Percentiles rank a stretch among this genome's conserved stretches.
These are phyloP conservation scores for Hortaea werneckii DNA, from an alignment of 2,329 filamentous ascomycete genomes.

Conservation along the genomic window DNA sequence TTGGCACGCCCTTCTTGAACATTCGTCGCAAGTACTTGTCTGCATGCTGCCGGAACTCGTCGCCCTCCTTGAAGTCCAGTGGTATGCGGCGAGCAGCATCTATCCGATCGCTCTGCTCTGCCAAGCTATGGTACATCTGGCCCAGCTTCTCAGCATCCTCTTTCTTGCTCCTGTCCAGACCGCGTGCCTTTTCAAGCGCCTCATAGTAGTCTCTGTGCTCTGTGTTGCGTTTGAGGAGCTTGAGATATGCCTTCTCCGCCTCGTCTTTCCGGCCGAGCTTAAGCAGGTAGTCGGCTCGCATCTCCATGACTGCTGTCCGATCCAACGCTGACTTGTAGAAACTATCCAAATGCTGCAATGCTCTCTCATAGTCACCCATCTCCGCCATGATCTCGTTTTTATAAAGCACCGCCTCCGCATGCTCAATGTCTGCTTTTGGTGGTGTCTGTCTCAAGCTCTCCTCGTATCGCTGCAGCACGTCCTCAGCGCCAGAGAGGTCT, in stretches of 20 bases:
- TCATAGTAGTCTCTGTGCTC: slow-evolving; percentile 84
- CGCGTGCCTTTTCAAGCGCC: slow-evolving; percentile 59
- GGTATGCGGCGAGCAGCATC: slow-evolving; percentile 82
- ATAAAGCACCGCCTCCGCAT: slow-evolving; percentile 89
- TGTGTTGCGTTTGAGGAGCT: slow-evolving; percentile 73
- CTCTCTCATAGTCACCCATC: slow-evolving; percentile 69
- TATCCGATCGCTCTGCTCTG: slow-evolving; percentile 66
- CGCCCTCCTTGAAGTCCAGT: slow-evolving; percentile 75
- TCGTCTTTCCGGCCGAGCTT: slow-evolving; percentile 69
- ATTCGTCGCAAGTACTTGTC: slow-evolving; percentile 72
- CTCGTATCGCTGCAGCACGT: slow-evolving; percentile 83
- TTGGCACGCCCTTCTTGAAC: slow-evolving; percentile 87
- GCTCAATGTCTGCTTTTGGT: slow-evolving; percentile 70
- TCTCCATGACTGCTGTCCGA: slow-evolving; percentile 73
- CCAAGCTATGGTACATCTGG: slow-evolving; percentile 72
- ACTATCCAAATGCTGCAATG: slow-evolving; percentile 74
- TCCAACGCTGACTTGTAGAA: slow-evolving; percentile 72
- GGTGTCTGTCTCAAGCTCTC: slow-evolving; percentile 79
- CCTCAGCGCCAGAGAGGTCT: slow-evolving; percentile 75
- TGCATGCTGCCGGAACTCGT: slow-evolving; percentile 69
- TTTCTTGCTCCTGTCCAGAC: slow-evolving; percentile 50
- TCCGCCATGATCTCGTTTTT: slow-evolving; percentile 93
- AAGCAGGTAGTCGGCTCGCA: slow-evolving; percentile 72
- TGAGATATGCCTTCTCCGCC: slow-evolving; percentile 69
- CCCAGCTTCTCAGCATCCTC: slow-evolving; percentile 60